Evolutionary conservation across 805 yeast species (phyloP).

Genomic region (Starmerella asiatica): DNA sequence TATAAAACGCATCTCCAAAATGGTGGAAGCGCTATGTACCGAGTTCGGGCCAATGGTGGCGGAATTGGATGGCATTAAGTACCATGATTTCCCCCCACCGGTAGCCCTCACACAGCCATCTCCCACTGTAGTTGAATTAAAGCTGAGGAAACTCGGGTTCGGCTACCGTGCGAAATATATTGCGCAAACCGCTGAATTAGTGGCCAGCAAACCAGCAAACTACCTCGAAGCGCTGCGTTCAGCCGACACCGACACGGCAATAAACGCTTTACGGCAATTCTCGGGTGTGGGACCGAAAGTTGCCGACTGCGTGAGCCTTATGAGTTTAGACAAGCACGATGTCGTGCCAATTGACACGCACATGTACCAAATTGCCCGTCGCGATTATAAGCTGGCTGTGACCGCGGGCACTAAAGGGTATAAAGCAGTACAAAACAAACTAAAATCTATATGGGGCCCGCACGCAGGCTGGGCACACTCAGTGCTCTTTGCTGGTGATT

Average conservation of each 20-base stretch:
- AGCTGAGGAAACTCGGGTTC: slow-evolving; percentile 40
- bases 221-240: slow-evolving; percentile 34
- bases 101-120: slow-evolving; percentile 29
- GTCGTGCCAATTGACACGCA: slow-evolving; percentile 95
- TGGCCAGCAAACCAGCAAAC: slow-evolving; percentile 31
- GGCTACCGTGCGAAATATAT: slow-evolving; percentile 91
- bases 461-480: slow-evolving; percentile 99
- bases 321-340: slow-evolving; percentile 77
- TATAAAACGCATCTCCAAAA: slow-evolving; percentile 79
- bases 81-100: slow-evolving; percentile 67
- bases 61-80: slow-evolving; percentile 39
- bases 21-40: slow-evolving; percentile 68
- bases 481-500: slow-evolving; percentile 78
- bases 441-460: slow-evolving; percentile 65
- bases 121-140: slow-evolving; percentile 31
- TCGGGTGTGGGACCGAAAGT: slow-evolving; percentile 96
- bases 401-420: slow-evolving; percentile 35
- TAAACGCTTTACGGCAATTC: slow-evolving; percentile 46
- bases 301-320: slow-evolving; percentile 88
- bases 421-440: slow-evolving; percentile 43
- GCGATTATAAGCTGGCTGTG: slow-evolving; percentile 51
- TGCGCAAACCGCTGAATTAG: slow-evolving; percentile 52
- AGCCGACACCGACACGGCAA: slow-evolving; percentile 39
- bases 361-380: slow-evolving; percentile 73
- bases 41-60: slow-evolving; percentile 55